Conservation (phyloP, 257 asterid genomes). For the Gentiana straminea region DNA sequence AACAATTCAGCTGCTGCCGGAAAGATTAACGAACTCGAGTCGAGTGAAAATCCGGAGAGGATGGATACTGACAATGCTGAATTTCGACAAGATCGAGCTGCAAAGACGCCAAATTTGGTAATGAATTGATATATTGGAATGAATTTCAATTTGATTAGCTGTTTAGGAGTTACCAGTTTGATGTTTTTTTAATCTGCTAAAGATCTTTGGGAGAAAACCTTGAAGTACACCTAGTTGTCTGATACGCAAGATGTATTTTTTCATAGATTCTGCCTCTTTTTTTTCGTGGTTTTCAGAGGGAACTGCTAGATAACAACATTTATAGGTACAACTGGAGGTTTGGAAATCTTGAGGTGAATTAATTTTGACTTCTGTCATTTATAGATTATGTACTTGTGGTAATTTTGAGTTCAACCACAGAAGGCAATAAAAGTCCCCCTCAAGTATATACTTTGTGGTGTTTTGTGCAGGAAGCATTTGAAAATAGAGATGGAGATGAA, state of each 20-base stretch:
- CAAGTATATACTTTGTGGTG: too few species aligned
- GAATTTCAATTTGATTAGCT: neutral
- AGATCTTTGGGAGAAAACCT: conserved; percentile 62
- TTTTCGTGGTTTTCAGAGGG: conserved; percentile 55
- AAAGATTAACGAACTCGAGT: conserved; percentile 6
- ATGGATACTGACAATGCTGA: conserved; percentile 11
- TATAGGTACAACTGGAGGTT: conserved; percentile 84
- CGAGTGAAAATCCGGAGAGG: conserved; percentile 4
- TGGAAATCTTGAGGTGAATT: conserved; percentile 65
- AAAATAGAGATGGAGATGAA: too few species aligned
- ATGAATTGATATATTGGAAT: neutral
- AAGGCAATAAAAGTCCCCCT: too few species aligned
- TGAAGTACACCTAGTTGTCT: conserved; percentile 34
- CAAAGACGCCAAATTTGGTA: conserved; percentile 72
- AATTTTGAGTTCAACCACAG: neutral
- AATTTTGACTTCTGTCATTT: conserved; percentile 1
- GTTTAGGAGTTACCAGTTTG: neutral
- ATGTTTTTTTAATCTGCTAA: conserved; percentile 11
- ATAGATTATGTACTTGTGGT: neutral
- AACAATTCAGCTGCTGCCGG: conserved; percentile 15
- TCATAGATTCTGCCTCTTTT: neutral
- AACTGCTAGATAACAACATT: conserved; percentile 86
- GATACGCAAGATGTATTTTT: neutral
- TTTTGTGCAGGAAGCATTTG: too few species aligned
- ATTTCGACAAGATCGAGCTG: conserved; percentile 3